Evolutionary conservation across 2,329 filamentous ascomycete genomes (phyloP).

Genomic region (Phoma sp.): DNA sequence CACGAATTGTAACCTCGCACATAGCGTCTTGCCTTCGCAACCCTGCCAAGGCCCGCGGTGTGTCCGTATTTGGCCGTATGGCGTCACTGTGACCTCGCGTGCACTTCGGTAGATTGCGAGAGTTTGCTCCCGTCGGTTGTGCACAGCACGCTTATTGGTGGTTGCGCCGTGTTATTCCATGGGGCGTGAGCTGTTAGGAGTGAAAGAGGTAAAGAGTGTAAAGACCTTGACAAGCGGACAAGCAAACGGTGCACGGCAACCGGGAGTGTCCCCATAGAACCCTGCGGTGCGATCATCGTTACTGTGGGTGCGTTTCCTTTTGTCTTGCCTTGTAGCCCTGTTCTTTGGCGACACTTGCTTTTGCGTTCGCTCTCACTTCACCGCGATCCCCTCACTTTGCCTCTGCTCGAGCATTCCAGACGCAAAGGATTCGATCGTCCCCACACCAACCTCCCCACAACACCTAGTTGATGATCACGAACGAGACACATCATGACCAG

Average conservation of each 20-base stretch:
- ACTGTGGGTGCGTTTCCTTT: constrained; percentile 13
- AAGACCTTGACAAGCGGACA: constrained; percentile 10
- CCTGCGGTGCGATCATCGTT: constrained; percentile 13
- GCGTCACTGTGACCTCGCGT: constrained; percentile 19
- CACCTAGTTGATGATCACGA: constrained; percentile 11
- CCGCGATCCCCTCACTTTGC: constrained; percentile 4
- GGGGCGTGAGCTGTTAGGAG: constrained; percentile 8
- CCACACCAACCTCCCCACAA: constrained; percentile 2
- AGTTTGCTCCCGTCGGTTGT: not conserved
- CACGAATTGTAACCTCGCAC: constrained; percentile 14
- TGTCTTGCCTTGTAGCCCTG: constrained; percentile 10
- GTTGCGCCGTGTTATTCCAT: constrained; percentile 11
- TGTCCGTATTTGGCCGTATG: constrained; percentile 12
- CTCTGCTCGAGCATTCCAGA: constrained; percentile 11
- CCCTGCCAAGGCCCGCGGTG: constrained; percentile 12
- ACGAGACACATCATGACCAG: constrained; percentile 22
- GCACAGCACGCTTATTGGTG: constrained; percentile 8
- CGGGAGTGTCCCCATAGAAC: constrained; percentile 12
- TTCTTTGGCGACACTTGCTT: constrained; percentile 7
- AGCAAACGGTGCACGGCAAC: constrained; percentile 11
- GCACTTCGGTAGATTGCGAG: constrained; percentile 5
- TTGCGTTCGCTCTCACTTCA: constrained; percentile 7
- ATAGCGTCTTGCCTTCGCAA: constrained; percentile 6
- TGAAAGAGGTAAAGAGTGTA: constrained; percentile 4
- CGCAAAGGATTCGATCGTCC: constrained; percentile 9